A percentile compares a stretch with the other conserved stretches of the same genome.
Evolutionary conservation across 768 basidiomycete species (phyloP).

Genomic region (Russula olivacea): DNA sequence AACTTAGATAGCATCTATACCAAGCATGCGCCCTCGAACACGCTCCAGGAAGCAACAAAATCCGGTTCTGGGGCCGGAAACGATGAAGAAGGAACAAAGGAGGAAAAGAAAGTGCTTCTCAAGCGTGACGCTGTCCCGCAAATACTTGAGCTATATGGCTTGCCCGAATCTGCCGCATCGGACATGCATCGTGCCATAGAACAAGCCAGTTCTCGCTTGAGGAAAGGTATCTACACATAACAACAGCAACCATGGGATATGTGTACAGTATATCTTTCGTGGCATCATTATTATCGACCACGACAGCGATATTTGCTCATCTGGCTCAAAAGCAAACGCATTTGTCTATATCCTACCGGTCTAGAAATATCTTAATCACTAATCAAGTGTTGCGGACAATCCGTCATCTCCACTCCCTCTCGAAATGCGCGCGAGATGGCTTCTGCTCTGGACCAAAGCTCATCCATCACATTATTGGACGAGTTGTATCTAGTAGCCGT

Average conservation of each 20-base stretch:
- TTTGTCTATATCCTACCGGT: not conserved
- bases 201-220: slow-evolving; percentile 41
- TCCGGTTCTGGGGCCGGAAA: not conserved
- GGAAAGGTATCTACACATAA: slow-evolving; percentile 18
- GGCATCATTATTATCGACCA: not conserved
- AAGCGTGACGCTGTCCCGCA: slow-evolving; percentile 48
- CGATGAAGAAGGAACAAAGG: not conserved
- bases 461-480: no score
- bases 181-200: slow-evolving; percentile 62
- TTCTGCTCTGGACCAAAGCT: not conserved
- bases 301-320: not conserved
- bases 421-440: not conserved
- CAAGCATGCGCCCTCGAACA: slow-evolving; percentile 28
- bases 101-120: slow-evolving; percentile 38
- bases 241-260: not conserved
- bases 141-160: slow-evolving; percentile 42
- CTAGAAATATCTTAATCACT: not conserved
- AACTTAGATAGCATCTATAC: slow-evolving; percentile 55
- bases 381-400: not conserved
- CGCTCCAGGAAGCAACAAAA: slow-evolving; percentile 11
- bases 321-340: not conserved
- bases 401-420: not conserved
- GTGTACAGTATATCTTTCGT: not conserved
- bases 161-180: slow-evolving; percentile 40
- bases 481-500: not conserved